Base-by-base conservation (phyloP, 2,329 filamentous ascomycete genomes). In the Trichoderma atroviride region DNA sequence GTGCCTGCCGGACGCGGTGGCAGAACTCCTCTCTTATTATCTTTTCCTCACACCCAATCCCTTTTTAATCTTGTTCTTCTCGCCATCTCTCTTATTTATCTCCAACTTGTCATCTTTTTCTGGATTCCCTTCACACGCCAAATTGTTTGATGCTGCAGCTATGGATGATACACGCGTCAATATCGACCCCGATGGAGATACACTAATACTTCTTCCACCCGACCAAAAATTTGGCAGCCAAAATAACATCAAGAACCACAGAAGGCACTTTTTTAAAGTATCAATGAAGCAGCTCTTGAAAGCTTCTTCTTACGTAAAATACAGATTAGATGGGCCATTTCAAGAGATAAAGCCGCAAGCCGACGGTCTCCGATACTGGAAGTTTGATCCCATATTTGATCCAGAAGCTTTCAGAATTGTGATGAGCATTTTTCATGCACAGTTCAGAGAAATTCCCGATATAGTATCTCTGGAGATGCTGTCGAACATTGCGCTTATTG, bases 371-470 rank as follows among this genome's bases (percentile, higher is more conserved):
- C 56, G 59, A 29, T 68, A 70, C 43, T 73, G 69, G 72, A 50
- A 60, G 33, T 68, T 74, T 35, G 71, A 70, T 43, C 64, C 70
- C 7, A 43, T 72, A 1, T 74, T 74, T n/a, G 65, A 73, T 16
- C 64, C 70, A 11, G 56, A 37, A 35, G 71, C 72, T 4, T 74
- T 74, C n/a, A 37, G 69, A 33, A 68, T 70, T 3, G 70, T 73
- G 2, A 61, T 74, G 69, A 69, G 52, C 19, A 73, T 74, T 37
- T 60, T 74, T 4, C 73, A 74, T 22, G 66, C 62, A 10, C 58
- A 74, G 22, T 70, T 66, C 1, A 58, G 67, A 1, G 16, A 66
- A 1, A 47, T 71, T 31, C 72, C 72, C 1, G 11, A 53, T 1
- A 9, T 3, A 4, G 22, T 74, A 7, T 59, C 35, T 6, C 16